phyloP scores from a whole-genome alignment of 768 basidiomycete genomes.

The Xanthoconium stramineum region DNA sequence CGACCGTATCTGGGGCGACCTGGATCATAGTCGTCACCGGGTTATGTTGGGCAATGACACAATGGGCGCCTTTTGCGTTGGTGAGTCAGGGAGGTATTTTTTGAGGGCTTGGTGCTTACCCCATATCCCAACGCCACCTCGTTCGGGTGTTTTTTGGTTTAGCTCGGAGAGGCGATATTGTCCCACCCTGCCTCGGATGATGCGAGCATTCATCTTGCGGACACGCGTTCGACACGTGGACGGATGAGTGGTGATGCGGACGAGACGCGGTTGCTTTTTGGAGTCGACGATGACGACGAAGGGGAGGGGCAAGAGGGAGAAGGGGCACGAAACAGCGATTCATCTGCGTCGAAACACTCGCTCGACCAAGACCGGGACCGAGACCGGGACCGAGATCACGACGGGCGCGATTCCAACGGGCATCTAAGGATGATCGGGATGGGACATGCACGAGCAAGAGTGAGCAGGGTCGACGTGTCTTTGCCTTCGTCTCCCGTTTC shows the following conservation, averaged over 20 bases:
- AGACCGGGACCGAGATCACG: too few species aligned
- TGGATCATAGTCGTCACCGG: conserved; percentile 75
- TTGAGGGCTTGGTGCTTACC: conserved; percentile 9
- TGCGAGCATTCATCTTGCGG: conserved; percentile 36
- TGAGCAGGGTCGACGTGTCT: conserved; percentile 40
- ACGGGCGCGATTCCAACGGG: too few species aligned
- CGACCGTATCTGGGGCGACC: conserved; percentile 67
- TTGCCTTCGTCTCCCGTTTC: conserved; percentile 21
- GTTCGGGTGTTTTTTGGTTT: not conserved
- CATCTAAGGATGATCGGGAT: conserved; percentile 27
- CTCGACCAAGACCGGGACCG: conserved; percentile 3
- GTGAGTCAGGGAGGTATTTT: conserved; percentile 41
- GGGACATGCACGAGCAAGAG: conserved; percentile 44
- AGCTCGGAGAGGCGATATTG: conserved; percentile 86
- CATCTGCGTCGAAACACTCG: not conserved
- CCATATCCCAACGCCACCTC: conserved; percentile 11
- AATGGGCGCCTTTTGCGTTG: conserved; percentile 92
- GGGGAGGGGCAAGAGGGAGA: conserved; percentile 11
- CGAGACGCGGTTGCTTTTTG: conserved; percentile 21
- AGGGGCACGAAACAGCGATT: not conserved
- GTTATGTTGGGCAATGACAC: conserved; percentile 88
- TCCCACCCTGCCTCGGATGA: conserved; percentile 49
- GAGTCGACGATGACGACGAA: conserved; percentile 24
- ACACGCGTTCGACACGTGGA: conserved; percentile 29
- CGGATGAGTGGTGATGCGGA: conserved; percentile 3